These are phyloP conservation scores for Groenewaldozyma tartarivorans DNA, from an alignment of 805 yeast species.

Conservation along the genomic window DNA sequence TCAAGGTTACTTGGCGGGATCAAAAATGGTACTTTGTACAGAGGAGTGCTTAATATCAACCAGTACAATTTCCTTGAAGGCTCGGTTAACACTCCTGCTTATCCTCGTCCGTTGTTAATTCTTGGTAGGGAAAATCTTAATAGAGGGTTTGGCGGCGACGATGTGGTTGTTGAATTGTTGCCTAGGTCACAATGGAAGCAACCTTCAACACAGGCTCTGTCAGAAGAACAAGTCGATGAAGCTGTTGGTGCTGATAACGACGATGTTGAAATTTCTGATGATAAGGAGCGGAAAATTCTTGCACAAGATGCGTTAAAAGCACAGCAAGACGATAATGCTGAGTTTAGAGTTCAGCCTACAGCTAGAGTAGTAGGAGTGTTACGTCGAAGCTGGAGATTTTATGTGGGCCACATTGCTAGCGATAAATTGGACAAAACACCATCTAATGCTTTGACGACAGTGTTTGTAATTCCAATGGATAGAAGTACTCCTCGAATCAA, in stretches of 20 bases:
- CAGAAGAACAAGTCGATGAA: constrained; percentile 56
- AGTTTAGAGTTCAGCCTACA: constrained; percentile 68
- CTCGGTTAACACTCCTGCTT: constrained; percentile 56
- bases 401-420: constrained; percentile 88
- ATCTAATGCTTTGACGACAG: constrained; percentile 63
- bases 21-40: constrained; percentile 76
- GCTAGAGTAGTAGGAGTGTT: constrained; percentile 82
- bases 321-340: constrained; percentile 22
- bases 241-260: constrained; percentile 40
- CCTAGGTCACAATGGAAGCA: constrained; percentile 83
- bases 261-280: constrained; percentile 41
- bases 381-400: constrained; percentile 90
- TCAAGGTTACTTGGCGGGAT: constrained; percentile 87
- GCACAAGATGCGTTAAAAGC: constrained; percentile 69
- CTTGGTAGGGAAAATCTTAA: constrained; percentile 79
- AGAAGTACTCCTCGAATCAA: constrained; percentile 76
- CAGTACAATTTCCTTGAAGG: constrained; percentile 88
- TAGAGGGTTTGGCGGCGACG: constrained; percentile 87
- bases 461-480: constrained; percentile 85
- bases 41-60: constrained; percentile 72
- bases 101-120: constrained; percentile 72
- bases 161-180: constrained; percentile 79
- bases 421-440: constrained; percentile 44
- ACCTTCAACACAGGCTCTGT: constrained; percentile 71
- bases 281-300: constrained; percentile 59